Percentiles rank a stretch among this genome's conserved stretches.
These are phyloP conservation scores for Labyrinthula sp. DNA, from an alignment of 352 stramenopile species.

Conservation along the genomic window DNA sequence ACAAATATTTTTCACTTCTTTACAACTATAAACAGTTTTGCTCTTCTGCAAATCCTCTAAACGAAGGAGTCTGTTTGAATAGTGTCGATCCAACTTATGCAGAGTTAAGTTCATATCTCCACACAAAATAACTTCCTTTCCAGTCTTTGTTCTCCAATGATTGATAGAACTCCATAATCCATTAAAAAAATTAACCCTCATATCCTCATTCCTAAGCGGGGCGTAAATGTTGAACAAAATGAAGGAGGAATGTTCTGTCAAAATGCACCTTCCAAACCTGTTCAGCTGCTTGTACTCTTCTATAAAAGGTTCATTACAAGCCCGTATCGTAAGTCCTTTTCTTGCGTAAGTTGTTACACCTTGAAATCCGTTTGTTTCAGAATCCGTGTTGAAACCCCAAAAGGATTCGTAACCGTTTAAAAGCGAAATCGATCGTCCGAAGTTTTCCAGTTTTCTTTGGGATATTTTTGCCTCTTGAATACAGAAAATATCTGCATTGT, in stretches of 20 bases:
- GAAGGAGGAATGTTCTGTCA: slow-evolving; percentile 22
- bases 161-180: slow-evolving; percentile 40
- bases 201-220: slow-evolving; percentile 9
- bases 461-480: slow-evolving; percentile 22
- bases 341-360: slow-evolving; percentile 17
- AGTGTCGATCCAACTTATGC: slow-evolving; percentile 40
- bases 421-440: background rate
- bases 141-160: slow-evolving; percentile 32
- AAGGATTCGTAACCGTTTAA: slow-evolving; percentile 12
- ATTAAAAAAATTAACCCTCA: slow-evolving; percentile 40
- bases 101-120: slow-evolving; percentile 49
- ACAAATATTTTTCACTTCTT: too few species aligned
- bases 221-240: slow-evolving; percentile 25
- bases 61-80: slow-evolving; percentile 35
- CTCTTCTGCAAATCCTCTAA: background rate
- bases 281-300: slow-evolving; percentile 21
- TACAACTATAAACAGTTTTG: slow-evolving; percentile 1
- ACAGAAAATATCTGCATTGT: slow-evolving; percentile 21
- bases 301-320: background rate
- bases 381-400: slow-evolving; percentile 10
- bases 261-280: slow-evolving; percentile 13
- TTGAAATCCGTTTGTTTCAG: slow-evolving; percentile 13
- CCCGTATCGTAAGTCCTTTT: slow-evolving; percentile 17
- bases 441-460: background rate
- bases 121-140: slow-evolving; percentile 43